phyloP scores from a whole-genome alignment of 2,329 filamentous ascomycete species.

The Xylariaceae sp. region DNA sequence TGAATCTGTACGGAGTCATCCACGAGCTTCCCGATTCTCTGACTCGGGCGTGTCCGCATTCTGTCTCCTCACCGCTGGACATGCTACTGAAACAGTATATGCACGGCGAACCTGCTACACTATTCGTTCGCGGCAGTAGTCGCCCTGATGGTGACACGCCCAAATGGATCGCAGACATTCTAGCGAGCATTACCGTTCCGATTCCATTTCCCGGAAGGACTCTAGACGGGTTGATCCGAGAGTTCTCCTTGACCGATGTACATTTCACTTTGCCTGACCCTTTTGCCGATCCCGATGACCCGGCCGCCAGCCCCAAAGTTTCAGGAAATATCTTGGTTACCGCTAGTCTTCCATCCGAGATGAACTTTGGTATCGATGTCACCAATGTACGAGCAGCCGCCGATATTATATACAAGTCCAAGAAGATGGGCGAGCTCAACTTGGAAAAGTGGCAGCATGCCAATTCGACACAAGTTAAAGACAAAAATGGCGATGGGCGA shows the following conservation, averaged over 20 bases:
- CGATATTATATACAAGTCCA: slow-evolving; percentile 72
- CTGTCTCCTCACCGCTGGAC: slow-evolving; percentile 78
- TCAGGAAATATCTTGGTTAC: slow-evolving; percentile 79
- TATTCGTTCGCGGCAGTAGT: slow-evolving; percentile 78
- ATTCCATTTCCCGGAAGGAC: slow-evolving; percentile 78
- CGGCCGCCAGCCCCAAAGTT: slow-evolving; percentile 70
- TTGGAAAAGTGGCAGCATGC: slow-evolving; percentile 78
- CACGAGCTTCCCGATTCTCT: slow-evolving; percentile 69
- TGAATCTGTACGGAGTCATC: slow-evolving; percentile 69
- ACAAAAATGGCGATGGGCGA: slow-evolving; percentile 53
- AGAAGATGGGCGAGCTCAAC: slow-evolving; percentile 77
- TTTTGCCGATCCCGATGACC: slow-evolving; percentile 68
- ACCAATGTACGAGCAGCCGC: slow-evolving; percentile 70
- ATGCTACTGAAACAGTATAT: slow-evolving; percentile 76
- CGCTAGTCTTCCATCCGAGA: slow-evolving; percentile 73
- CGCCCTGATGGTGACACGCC: slow-evolving; percentile 65
- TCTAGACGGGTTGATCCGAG: slow-evolving; percentile 78
- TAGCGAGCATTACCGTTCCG: slow-evolving; percentile 78
- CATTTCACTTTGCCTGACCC: slow-evolving; percentile 82
- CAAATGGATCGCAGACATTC: slow-evolving; percentile 73
- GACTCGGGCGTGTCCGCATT: slow-evolving; percentile 69
- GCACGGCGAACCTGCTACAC: slow-evolving; percentile 68
- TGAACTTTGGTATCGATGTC: slow-evolving; percentile 81
- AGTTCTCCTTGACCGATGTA: slow-evolving; percentile 81
- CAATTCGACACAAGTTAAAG: slow-evolving; percentile 68